phyloP scores from a whole-genome alignment of 345 rosid species.

The Rhodomyrtus tomentosa region DNA sequence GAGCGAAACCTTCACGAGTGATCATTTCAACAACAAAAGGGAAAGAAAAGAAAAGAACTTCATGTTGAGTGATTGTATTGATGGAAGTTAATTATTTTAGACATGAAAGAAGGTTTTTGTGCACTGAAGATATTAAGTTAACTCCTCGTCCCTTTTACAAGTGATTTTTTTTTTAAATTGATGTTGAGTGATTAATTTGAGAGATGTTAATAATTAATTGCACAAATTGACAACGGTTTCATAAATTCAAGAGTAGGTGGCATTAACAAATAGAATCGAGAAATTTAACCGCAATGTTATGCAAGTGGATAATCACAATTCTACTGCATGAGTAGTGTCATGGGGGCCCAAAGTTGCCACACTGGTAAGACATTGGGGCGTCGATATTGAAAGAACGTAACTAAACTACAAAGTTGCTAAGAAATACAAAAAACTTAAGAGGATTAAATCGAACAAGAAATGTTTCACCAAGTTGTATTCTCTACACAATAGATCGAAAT shows the following conservation, averaged over 20 bases:
- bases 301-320: not conserved
- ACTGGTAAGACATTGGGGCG: too few species aligned
- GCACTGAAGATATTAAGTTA: not conserved
- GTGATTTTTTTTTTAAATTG: not conserved
- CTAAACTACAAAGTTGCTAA: too few species aligned
- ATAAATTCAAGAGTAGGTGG: not conserved
- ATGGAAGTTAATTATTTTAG: not conserved
- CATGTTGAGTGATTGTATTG: not conserved
- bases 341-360: too few species aligned
- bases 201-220: not conserved
- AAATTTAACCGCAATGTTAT: not conserved
- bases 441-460: not conserved
- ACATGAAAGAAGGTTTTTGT: not conserved
- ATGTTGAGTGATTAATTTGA: not conserved
- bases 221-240: not conserved
- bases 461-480: not conserved
- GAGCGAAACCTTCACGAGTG: not conserved
- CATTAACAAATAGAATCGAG: not conserved
- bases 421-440: not conserved
- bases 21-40: not conserved
- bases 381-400: too few species aligned
- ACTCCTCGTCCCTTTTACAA: not conserved
- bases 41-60: not conserved
- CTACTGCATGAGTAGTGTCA: too few species aligned
- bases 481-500: not conserved